Percentiles rank a stretch among this genome's conserved stretches.
phyloP scores from a whole-genome alignment of 768 basidiomycete species.

The Ephemerocybe angulata region DNA sequence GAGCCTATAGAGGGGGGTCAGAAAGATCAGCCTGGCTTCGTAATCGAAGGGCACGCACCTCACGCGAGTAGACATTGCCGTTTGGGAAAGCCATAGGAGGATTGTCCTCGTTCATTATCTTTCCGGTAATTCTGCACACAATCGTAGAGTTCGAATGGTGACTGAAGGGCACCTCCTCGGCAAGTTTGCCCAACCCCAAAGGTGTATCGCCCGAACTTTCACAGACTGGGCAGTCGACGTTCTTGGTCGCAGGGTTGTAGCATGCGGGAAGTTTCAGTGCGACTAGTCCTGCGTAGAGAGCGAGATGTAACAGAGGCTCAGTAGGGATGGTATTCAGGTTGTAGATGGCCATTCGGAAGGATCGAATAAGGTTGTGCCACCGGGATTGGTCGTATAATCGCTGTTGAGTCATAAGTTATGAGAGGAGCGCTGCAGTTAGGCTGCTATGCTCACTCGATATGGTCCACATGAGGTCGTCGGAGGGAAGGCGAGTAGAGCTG shows the following conservation, averaged over 20 bases:
- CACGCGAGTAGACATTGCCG: conserved; percentile 90
- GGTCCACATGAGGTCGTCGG: conserved; percentile 67
- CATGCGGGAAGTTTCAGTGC: conserved; percentile 89
- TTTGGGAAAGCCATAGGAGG: conserved; percentile 90
- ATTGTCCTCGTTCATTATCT: conserved; percentile 94
- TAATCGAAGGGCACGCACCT: conserved; percentile 49
- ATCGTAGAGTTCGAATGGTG: conserved; percentile 96
- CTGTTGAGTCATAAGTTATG: conserved; percentile 35
- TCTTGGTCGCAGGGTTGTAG: conserved; percentile 57
- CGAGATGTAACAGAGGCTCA: conserved; percentile 81
- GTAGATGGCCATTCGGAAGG: conserved; percentile 86
- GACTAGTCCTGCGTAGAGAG: conserved; percentile 88
- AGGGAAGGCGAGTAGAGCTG: conserved; percentile 71
- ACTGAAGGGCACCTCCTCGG: conserved; percentile 82
- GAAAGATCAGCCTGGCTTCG: conserved; percentile 4
- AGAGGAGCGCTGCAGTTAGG: conserved; percentile 6
- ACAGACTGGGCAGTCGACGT: conserved; percentile 91
- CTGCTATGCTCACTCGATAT: conserved; percentile 82
- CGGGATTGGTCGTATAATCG: conserved; percentile 78
- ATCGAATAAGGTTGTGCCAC: conserved; percentile 70
- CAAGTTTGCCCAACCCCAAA: conserved; percentile 67
- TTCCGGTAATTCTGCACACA: conserved; percentile 86
- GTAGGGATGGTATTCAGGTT: conserved; percentile 83
- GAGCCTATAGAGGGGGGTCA: conserved; percentile 49
- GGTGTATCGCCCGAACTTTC: conserved; percentile 44